Evolutionary conservation across 306 rosid species (phyloP).

Genomic region (Malus orientalis): DNA sequence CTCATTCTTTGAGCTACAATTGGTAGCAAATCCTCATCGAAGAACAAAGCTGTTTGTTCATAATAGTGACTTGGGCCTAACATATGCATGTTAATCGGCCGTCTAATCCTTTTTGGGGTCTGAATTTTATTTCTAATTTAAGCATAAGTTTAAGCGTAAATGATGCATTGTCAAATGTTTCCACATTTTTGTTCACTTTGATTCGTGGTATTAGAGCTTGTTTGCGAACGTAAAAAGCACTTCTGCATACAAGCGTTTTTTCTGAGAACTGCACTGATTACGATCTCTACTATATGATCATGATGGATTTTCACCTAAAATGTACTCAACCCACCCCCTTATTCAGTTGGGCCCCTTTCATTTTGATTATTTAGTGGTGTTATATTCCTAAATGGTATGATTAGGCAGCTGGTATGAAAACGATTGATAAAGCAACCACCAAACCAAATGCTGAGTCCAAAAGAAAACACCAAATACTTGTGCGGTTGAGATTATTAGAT

Average conservation of each 20-base stretch:
- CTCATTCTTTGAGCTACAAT: not conserved
- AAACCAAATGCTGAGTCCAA: not conserved
- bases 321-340: not conserved
- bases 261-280: not conserved
- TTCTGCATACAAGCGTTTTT: not conserved
- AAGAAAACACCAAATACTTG: conserved; percentile 7
- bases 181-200: not conserved
- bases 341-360: not conserved
- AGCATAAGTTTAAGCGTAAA: not conserved
- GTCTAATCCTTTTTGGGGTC: not conserved
- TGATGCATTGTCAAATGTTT: not conserved
- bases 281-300: not conserved
- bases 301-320: not conserved
- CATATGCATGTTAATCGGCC: not conserved
- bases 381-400: not conserved
- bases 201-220: not conserved
- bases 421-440: conserved; percentile 9
- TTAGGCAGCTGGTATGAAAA: not conserved
- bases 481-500: conserved; percentile 23
- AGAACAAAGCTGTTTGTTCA: not conserved
- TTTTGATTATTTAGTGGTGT: not conserved
- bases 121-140: not conserved
- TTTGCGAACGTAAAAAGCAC: not conserved
- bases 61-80: not conserved
- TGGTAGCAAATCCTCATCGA: not conserved